Percentiles rank a stretch among this genome's conserved stretches.
Evolutionary conservation across 768 basidiomycete species (phyloP).

Genomic region (Hydnomerulius pinastri): DNA sequence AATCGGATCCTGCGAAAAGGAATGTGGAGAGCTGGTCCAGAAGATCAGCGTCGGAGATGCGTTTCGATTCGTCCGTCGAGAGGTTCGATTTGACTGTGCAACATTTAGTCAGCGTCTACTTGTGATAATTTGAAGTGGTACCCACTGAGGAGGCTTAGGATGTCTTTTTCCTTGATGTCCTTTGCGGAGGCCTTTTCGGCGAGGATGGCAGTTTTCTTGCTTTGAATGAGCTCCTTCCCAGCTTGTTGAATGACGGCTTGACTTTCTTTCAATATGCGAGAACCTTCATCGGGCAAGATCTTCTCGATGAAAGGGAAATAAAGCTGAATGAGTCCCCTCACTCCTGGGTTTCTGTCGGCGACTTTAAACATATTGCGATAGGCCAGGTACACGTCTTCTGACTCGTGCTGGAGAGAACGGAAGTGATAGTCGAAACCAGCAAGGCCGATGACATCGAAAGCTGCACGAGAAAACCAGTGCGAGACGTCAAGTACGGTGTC

Average conservation of each 20-base stretch:
- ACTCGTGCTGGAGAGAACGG: conserved; percentile 48
- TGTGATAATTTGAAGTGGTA: conserved; percentile 2
- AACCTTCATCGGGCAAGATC: conserved; percentile 47
- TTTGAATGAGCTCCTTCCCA: conserved; percentile 45
- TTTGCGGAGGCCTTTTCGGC: conserved; percentile 34
- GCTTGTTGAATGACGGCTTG: conserved; percentile 40
- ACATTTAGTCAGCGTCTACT: background rate
- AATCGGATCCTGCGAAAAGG: conserved; percentile 65
- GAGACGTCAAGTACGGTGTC: conserved; percentile 46
- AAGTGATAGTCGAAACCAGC: conserved; percentile 58
- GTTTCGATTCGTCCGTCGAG: conserved; percentile 42
- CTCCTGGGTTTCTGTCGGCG: conserved; percentile 45
- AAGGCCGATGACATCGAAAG: conserved; percentile 65
- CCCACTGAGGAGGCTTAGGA: conserved; percentile 52
- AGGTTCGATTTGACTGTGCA: conserved; percentile 61
- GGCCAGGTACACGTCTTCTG: conserved; percentile 48
- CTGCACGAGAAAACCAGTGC: conserved; percentile 60
- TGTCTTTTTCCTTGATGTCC: conserved; percentile 43
- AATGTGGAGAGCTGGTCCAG: conserved; percentile 66
- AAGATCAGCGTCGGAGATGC: conserved; percentile 61
- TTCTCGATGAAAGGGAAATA: conserved; percentile 48
- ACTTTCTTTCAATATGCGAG: conserved; percentile 39
- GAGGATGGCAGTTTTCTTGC: conserved; percentile 41
- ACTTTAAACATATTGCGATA: conserved; percentile 52
- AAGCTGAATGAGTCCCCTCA: conserved; percentile 44